Percentiles rank a stretch among this genome's conserved stretches.
phyloP scores from a whole-genome alignment of 441 rosid genomes.

The Macaranga tanarius region DNA sequence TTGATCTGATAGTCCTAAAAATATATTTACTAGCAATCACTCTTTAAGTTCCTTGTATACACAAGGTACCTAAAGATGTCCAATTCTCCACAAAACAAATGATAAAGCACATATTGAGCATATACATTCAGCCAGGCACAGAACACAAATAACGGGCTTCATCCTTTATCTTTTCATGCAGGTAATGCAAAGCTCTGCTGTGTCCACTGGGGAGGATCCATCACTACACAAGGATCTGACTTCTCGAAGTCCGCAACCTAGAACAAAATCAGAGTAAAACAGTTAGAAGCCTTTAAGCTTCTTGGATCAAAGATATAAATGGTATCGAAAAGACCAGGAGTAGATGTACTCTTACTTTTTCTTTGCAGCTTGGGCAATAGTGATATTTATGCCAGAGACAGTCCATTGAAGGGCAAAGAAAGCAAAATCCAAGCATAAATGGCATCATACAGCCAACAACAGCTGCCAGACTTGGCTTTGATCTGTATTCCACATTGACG shows the following conservation, averaged over 20 bases:
- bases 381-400: slow-evolving; percentile 98
- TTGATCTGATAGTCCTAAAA: slow-evolving; percentile 1
- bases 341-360: slow-evolving; percentile 37
- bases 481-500: slow-evolving; percentile 31
- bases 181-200: slow-evolving; percentile 61
- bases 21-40: slow-evolving; percentile 4
- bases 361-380: slow-evolving; percentile 74
- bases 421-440: slow-evolving; percentile 66
- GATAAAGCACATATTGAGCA: background rate
- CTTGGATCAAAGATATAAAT: background rate
- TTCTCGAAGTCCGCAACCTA: slow-evolving; percentile 89
- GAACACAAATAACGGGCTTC: background rate
- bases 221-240: slow-evolving; percentile 67
- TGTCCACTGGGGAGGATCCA: slow-evolving; percentile 78
- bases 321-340: background rate
- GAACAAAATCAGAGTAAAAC: slow-evolving; percentile 20
- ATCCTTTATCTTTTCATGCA: slow-evolving; percentile 30
- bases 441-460: slow-evolving; percentile 78
- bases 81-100: background rate
- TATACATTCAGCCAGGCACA: slow-evolving; percentile 4
- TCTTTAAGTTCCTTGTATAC: background rate
- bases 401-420: slow-evolving; percentile 91
- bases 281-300: background rate
- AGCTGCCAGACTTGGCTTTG: slow-evolving; percentile 68
- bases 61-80: slow-evolving; percentile 1